Conservation (phyloP, 2,329 filamentous ascomycete genomes). For the Lanzia echinophila region DNA sequence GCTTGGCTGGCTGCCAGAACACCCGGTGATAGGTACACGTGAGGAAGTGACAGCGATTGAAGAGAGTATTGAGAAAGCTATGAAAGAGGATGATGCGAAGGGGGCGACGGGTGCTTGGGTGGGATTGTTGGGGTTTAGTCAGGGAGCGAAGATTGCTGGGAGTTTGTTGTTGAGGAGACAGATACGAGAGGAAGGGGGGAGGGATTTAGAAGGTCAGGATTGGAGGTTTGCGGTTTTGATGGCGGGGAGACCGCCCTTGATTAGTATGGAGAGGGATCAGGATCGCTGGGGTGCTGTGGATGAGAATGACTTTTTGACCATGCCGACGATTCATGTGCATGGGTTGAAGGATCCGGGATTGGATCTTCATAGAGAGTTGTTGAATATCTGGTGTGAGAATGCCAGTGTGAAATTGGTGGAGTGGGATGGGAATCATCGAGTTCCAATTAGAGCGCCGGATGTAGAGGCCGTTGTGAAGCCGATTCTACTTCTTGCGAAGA, state of each 20-base stretch:
- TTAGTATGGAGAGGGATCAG: conserved; percentile 36
- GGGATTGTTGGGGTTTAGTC: conserved; percentile 59
- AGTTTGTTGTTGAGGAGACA: conserved; percentile 57
- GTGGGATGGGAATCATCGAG: conserved; percentile 66
- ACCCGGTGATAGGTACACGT: conserved; percentile 33
- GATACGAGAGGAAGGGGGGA: conserved; percentile 17
- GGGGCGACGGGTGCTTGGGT: conserved; percentile 50
- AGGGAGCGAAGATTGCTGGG: conserved; percentile 56
- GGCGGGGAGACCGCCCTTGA: conserved; percentile 54
- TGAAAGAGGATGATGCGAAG: conserved; percentile 43
- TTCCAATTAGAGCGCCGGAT: conserved; percentile 62
- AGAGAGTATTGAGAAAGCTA: conserved; percentile 37
- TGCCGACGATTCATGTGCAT: conserved; percentile 64
- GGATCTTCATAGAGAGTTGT: conserved; percentile 48
- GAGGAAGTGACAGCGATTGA: conserved; percentile 42
- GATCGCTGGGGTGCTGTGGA: conserved; percentile 30
- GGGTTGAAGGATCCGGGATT: conserved; percentile 55
- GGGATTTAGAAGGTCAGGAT: conserved; percentile 2
- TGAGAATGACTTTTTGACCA: conserved; percentile 37
- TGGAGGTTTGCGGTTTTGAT: conserved; percentile 58
- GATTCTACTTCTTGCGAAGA: conserved; percentile 29
- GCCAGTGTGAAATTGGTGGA: conserved; percentile 53
- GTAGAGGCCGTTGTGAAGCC: conserved; percentile 50
- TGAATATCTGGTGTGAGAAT: conserved; percentile 52
- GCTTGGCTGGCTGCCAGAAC: conserved; percentile 58